Base-by-base conservation (phyloP, 306 rosid genomes). In the Glycine soja region DNA sequence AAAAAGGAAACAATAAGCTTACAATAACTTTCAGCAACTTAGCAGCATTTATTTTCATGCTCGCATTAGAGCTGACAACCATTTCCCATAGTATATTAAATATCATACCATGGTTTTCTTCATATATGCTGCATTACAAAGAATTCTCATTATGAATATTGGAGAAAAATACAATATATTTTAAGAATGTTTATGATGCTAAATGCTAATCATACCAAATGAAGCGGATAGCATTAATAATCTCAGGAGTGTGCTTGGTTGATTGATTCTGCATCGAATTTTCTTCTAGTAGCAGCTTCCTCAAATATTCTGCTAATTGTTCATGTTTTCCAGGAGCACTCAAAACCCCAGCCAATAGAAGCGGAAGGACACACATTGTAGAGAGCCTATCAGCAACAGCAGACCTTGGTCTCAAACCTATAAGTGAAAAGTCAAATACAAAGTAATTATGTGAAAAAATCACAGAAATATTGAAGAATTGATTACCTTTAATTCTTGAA, bases 81-180 rank as follows among this genome's bases (percentile, higher is more conserved):
- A 95, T 93, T 89, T 95, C 99, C 99, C 99, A 95, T 48, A 95
- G 91, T 77, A 95, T 90, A 80, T 91, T 90, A 84, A 95, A 89
- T 65, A 95, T 84, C 92, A 90, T 82, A 7, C 81, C 84, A 64
- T 95, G 98, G 77, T 93, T 92, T 71, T 87, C 91, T 71, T 91
- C 94, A 65, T 82, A 81, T 63, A 92, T 93, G 88, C 98, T 95
- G 94, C 91, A 90, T 59, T 77, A 74, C 13, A 40, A 75, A 84
- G 85, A 86, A 81, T 51, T 47, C 66, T 74, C 30, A 48, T 53
- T 46, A 78, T 58, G 75, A 16, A 68, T 73, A 84, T 54, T 73
- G 76, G 24, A 65, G 38, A 50, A 52, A 84, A n/a, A 81, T 67
- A 77, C 9, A 13, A 38, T 15, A 70, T 46, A 14, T 72, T 70